Base-by-base conservation (phyloP, 2,329 filamentous ascomycete species). In the Cladosporium sp. region DNA sequence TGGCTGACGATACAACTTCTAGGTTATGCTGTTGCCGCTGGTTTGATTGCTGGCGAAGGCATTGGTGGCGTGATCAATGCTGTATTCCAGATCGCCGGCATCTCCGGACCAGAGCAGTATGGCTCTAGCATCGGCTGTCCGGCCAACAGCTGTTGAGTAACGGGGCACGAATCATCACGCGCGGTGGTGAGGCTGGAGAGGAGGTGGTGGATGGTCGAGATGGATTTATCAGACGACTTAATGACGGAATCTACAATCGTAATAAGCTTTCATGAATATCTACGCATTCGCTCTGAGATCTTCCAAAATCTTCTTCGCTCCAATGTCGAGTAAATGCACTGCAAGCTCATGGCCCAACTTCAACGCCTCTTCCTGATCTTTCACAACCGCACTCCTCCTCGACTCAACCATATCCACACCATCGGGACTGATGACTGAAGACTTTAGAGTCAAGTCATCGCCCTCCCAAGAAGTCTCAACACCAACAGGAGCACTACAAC, bases 401-500 rank as follows among this genome's bases (percentile, higher is more conserved):
- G 84, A 81, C 65, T 93, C 86, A 0, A 90, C 88, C 22, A 78
- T 85, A 65, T 90, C 80, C 49, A 80, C 85, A 12, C 92, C 92
- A 67, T 93, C 87, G 20, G 94, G 78, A 66, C 87, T 92, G 50
- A 94, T 88, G 0, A 96, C 90, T 15, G 89, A 85, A 1, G 87
- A 88, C 66, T 84, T 83, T 70, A 96, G 78, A 42, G 82, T 78
- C 66, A 96, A 75, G 69, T 83, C 83, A 25, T 74, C 59, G 6
- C 66, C 78, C 19, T 83, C 73, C 87, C 88, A 92, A 51, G 77
- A 76, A 43, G 87, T 89, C 78, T 92, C 88, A 9, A 96, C 92
- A 17, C 93, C 92, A 63, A 97, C 90, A 1, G 92, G 92, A 59
- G 96, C 90, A 74, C 89, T 94, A 78, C 92, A 97, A 8, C 93